Base-by-base conservation (phyloP, 441 rosid species). In the Sinapis alba region DNA sequence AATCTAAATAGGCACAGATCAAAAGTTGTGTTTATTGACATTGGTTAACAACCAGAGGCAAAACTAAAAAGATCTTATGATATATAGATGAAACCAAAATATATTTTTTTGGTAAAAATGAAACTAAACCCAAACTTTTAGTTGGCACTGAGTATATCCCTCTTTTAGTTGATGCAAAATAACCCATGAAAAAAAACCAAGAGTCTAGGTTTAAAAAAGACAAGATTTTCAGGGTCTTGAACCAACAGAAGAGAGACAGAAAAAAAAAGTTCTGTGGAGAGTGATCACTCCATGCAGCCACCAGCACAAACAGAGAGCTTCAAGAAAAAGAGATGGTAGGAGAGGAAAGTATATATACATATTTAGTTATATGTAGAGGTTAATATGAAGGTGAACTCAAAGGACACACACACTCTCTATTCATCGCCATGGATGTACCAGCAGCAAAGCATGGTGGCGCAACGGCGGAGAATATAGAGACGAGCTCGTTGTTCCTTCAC, bases 351-450 rank as follows among this genome's bases (percentile, higher is more conserved):
- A 23, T 43, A 63, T 50, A 59, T 59, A 67, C 20, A 59, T 26
- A 54, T 21, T 2, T 15, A 71, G 47, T 41, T 41, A 41, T 27
- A 63, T 12, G 61, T 54, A 41, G 63, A 51, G 24, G 73, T 61
- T 65, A 64, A 65, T 19, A 0, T 65, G 4, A 50, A 50, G 63
- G 54, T 26, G 62, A 51, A 13, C 6, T 41, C 60, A 38, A 27
- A 53, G 19, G 54, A 32, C 1, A 8, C 38, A 8, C 47, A 9
- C 38, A 10, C 43, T 36, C 43, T 72, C 34, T 78, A 79, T 45
- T 92, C 97, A 73, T 95, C 98, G 2, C 89, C 97, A 0, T 89
- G 98, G 65, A 92, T 91, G 78, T 91, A 95, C 94, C 93, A 93
- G 79, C 99, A 92, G 27, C 92, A 86, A 27, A 95, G 97, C 95